These are phyloP conservation scores for Coleophoma cylindrospora DNA, from an alignment of 2,329 filamentous ascomycete genomes.

Conservation along the genomic window DNA sequence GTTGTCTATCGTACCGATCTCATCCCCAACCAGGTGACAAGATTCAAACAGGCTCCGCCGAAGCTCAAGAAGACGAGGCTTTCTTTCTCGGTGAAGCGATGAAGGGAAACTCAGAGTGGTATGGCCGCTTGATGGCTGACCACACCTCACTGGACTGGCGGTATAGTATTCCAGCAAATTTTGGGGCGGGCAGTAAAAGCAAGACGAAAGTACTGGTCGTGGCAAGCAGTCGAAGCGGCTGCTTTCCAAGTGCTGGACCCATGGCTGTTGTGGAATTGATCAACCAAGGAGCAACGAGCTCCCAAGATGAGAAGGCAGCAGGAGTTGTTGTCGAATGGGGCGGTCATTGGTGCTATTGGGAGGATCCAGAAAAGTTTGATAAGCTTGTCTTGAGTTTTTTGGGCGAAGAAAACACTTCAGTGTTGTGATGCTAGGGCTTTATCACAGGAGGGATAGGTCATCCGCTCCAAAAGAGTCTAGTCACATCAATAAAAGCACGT, in stretches of 20 bases:
- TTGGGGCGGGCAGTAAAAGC: slow-evolving; percentile 12
- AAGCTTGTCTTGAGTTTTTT: slow-evolving; percentile 18
- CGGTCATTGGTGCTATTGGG: slow-evolving; percentile 29
- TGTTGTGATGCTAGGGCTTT: background rate
- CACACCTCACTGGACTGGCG: slow-evolving; percentile 26
- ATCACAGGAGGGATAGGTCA: no score
- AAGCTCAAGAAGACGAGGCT: slow-evolving; percentile 13
- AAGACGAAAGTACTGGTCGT: slow-evolving; percentile 21
- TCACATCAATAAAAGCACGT: no score
- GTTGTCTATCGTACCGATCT: slow-evolving; percentile 23
- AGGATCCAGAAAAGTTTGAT: slow-evolving; percentile 21
- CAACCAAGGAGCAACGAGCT: slow-evolving; percentile 9
- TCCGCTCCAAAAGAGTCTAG: no score
- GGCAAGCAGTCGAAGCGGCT: slow-evolving; percentile 25
- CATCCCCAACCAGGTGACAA: slow-evolving; percentile 13
- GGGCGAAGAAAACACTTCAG: background rate
- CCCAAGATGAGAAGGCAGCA: slow-evolving; percentile 6
- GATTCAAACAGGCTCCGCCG: background rate
- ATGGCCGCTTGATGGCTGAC: slow-evolving; percentile 26
- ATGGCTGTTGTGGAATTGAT: slow-evolving; percentile 23
- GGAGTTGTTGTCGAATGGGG: slow-evolving; percentile 23
- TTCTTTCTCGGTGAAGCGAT: slow-evolving; percentile 25
- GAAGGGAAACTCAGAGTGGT: slow-evolving; percentile 22
- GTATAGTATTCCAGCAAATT: slow-evolving; percentile 18
- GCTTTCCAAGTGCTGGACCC: slow-evolving; percentile 24